Conservation (phyloP, 1,284 basidiomycete genomes). For the Takashimella tepidaria region DNA sequence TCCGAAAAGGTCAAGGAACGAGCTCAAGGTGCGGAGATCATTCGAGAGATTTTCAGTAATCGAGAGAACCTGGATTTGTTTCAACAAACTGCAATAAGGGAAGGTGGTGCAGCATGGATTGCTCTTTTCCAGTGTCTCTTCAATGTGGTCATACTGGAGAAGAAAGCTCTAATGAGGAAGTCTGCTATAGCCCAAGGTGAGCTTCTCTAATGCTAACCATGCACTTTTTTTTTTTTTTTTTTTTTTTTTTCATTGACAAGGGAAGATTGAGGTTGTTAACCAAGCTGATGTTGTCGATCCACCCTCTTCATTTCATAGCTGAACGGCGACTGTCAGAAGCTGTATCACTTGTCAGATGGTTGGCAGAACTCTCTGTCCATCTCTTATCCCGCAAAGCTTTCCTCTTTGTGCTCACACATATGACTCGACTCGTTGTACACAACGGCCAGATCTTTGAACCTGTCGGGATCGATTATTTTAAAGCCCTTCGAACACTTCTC, state of each 20-base stretch:
- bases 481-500: conserved; percentile 64
- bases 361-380: conserved; percentile 35
- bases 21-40: conserved; percentile 57
- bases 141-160: conserved; percentile 60
- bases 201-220: too few species aligned
- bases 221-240: too few species aligned
- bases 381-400: conserved; percentile 30
- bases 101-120: conserved; percentile 59
- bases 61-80: conserved; percentile 53
- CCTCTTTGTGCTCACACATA: conserved; percentile 57
- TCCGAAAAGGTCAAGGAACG: conserved; percentile 69
- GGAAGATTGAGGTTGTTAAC: background rate
- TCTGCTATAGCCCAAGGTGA: conserved; percentile 31
- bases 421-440: conserved; percentile 60
- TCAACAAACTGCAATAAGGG: conserved; percentile 44
- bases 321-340: conserved; percentile 26
- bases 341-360: conserved; percentile 31
- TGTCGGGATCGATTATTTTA: conserved; percentile 73
- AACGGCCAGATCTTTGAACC: conserved; percentile 57
- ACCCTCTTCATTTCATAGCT: conserved; percentile 8
- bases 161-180: conserved; percentile 53
- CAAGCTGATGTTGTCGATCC: conserved; percentile 5
- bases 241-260: too few species aligned
- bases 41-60: conserved; percentile 61
- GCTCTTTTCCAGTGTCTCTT: conserved; percentile 70